These are phyloP conservation scores for Helotiales sp. DNA, from an alignment of 2,329 filamentous ascomycete species.

Conservation along the genomic window DNA sequence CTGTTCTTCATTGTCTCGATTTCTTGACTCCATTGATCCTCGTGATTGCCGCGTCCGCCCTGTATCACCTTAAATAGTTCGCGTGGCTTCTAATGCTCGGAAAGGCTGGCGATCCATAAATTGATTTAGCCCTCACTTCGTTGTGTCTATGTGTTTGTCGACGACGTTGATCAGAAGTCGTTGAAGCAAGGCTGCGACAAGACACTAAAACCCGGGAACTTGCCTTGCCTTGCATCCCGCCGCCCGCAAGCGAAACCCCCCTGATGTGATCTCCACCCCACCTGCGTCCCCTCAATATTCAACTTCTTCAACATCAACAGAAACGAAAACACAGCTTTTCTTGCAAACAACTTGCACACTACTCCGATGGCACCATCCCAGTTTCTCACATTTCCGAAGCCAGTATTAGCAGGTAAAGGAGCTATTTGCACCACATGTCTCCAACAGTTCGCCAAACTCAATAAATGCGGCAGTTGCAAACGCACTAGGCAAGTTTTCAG, in stretches of 20 bases:
- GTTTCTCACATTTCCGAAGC: neutral
- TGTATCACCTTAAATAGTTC: too few species aligned
- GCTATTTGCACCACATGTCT: neutral
- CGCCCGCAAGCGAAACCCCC: neutral
- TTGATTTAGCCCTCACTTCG: too few species aligned
- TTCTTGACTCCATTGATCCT: too few species aligned
- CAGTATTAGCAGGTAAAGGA: neutral
- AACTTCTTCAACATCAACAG: neutral
- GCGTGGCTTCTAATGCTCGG: too few species aligned
- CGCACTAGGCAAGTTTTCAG: constrained; percentile 18
- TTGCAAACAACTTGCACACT: neutral
- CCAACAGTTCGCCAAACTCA: constrained; percentile 11
- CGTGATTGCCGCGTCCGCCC: too few species aligned
- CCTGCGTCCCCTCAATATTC: neutral
- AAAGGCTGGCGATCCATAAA: too few species aligned
- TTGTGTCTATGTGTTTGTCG: too few species aligned
- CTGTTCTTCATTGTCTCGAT: too few species aligned
- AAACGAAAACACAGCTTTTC: neutral
- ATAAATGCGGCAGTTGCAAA: constrained; percentile 22
- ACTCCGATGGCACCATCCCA: neutral
- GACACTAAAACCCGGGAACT: neutral
- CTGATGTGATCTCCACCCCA: neutral
- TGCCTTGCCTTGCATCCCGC: too few species aligned
- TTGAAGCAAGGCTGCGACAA: neutral
- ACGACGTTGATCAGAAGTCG: too few species aligned